These are phyloP conservation scores for Hypoxylon cercidicola DNA, from an alignment of 495 filamentous ascomycete genomes.

Conservation along the genomic window DNA sequence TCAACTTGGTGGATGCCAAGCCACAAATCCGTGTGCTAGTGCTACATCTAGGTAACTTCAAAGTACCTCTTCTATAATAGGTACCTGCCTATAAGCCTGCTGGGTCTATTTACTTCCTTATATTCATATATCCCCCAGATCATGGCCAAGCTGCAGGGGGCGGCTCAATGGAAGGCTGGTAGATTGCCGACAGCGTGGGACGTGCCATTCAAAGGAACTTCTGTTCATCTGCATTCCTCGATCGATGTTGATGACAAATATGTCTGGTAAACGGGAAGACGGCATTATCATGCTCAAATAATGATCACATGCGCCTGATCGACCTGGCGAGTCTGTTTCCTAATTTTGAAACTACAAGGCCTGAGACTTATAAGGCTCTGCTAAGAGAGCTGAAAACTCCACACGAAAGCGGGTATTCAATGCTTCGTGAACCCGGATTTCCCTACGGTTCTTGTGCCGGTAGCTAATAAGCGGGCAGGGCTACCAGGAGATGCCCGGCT, in stretches of 20 bases:
- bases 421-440: conserved; percentile 24
- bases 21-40: conserved; percentile 28
- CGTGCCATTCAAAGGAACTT: conserved; percentile 16
- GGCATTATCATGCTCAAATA: conserved; percentile 16
- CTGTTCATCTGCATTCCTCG: conserved; percentile 10
- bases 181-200: conserved; percentile 31
- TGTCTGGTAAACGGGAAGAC: not conserved
- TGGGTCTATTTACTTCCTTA: not conserved
- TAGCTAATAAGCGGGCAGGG: conserved; percentile 31
- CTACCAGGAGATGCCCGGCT: conserved; percentile 35
- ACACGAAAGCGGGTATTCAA: conserved; percentile 37
- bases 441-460: conserved; percentile 20
- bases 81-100: conserved; percentile 4
- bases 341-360: conserved; percentile 24
- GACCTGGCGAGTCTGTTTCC: conserved; percentile 19
- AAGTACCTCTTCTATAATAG: conserved; percentile 10
- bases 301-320: conserved; percentile 5
- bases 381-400: conserved; percentile 26
- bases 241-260: conserved; percentile 7
- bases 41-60: too few relatives aligned
- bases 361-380: conserved; percentile 34
- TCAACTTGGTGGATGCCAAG: conserved; percentile 8
- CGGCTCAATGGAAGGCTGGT: not conserved
- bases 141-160: not conserved
- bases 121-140: not conserved